A percentile compares a stretch with the other conserved stretches of the same genome.
These are phyloP conservation scores for Exserohilum rostratum DNA, from an alignment of 2,329 filamentous ascomycete genomes.

Conservation along the genomic window DNA sequence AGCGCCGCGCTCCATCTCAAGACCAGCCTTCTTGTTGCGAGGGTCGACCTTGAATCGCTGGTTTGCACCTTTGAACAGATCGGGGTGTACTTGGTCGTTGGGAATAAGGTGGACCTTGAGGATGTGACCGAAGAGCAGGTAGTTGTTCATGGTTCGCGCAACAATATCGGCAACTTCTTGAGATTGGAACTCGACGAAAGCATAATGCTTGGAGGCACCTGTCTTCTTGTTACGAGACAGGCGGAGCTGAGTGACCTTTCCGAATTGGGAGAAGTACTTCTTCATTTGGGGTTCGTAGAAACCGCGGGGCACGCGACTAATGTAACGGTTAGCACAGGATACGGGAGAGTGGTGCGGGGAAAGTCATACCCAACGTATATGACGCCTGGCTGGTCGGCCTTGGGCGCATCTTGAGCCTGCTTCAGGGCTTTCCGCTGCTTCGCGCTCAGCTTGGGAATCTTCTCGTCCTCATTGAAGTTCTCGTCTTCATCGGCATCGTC, in stretches of 20 bases:
- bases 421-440: constrained; percentile 52
- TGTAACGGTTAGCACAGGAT: not conserved
- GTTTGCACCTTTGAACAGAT: constrained; percentile 90
- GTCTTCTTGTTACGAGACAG: constrained; percentile 92
- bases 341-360: not conserved
- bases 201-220: constrained; percentile 89
- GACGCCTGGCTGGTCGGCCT: constrained; percentile 70
- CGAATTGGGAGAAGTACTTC: constrained; percentile 93
- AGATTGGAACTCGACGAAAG: constrained; percentile 85
- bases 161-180: constrained; percentile 87
- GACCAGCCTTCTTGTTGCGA: constrained; percentile 83
- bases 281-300: constrained; percentile 98
- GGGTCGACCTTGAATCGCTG: constrained; percentile 87
- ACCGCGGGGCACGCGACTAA: constrained; percentile 81
- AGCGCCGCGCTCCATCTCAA: constrained; percentile 73
- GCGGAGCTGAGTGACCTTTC: constrained; percentile 76
- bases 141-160: constrained; percentile 96
- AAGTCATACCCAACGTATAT: constrained; percentile 76
- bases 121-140: constrained; percentile 92
- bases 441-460: constrained; percentile 36
- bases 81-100: constrained; percentile 75
- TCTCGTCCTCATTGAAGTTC: constrained; percentile 46
- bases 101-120: constrained; percentile 84
- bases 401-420: constrained; percentile 58
- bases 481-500: constrained; percentile 46